phyloP scores from a whole-genome alignment of 2,329 filamentous ascomycete genomes.

The Aspergillus fijiensis region DNA sequence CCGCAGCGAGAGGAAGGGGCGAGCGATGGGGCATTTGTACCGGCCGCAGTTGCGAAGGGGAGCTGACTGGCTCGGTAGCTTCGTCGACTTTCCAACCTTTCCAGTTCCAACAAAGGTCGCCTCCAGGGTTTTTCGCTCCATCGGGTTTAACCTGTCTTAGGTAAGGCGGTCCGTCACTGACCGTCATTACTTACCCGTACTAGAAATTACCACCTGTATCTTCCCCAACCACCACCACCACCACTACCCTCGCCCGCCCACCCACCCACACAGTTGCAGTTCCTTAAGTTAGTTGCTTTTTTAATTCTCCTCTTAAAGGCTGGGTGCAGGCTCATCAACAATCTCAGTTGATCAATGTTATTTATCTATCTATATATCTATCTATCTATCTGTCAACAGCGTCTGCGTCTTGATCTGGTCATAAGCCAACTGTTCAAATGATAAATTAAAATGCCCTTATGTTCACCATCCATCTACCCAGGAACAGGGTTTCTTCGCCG shows the following conservation, averaged over 20 bases:
- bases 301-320: too few species aligned
- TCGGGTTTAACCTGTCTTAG: background rate
- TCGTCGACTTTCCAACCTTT: conserved; percentile 11
- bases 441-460: too few species aligned
- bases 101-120: conserved; percentile 20
- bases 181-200: background rate
- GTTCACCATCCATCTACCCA: background rate
- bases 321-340: too few species aligned
- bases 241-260: too few species aligned
- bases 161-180: background rate
- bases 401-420: too few species aligned
- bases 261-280: too few species aligned
- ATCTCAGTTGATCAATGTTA: background rate
- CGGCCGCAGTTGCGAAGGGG: conserved; percentile 21
- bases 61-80: conserved; percentile 28
- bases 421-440: too few species aligned
- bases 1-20: conserved; percentile 34
- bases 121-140: conserved; percentile 18
- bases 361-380: too few species aligned
- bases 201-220: too few species aligned
- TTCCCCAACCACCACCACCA: too few species aligned
- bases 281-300: too few species aligned
- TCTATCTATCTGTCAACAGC: too few species aligned
- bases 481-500: background rate
- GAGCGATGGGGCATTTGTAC: conserved; percentile 45